phyloP scores from a whole-genome alignment of 1,284 basidiomycete genomes.

The Ceratobasidium theobromae region DNA sequence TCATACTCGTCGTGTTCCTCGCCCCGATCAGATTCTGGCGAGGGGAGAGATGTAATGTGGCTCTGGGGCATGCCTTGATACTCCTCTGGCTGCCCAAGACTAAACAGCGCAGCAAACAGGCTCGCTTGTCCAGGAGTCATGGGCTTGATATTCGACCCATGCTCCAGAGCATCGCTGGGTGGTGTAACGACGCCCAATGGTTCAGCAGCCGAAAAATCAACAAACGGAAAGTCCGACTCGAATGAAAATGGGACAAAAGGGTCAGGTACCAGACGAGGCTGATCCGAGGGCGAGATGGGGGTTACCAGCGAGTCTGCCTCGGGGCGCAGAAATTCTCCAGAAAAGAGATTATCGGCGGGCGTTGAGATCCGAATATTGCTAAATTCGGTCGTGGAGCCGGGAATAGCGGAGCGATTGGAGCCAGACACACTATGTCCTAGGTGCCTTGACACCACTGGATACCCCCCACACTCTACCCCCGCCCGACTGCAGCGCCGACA shows the following conservation, averaged over 20 bases:
- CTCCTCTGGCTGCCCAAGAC: not conserved
- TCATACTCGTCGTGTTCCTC: not conserved
- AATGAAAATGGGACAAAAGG: too few relatives aligned
- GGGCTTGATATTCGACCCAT: not conserved
- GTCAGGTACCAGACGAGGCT: too few relatives aligned
- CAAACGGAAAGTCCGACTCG: too few relatives aligned
- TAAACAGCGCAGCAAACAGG: constrained; percentile 9
- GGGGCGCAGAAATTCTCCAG: too few relatives aligned
- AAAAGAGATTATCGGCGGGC: too few relatives aligned
- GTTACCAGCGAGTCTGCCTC: too few relatives aligned
- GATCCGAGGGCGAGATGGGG: too few relatives aligned
- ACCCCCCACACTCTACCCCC: not conserved
- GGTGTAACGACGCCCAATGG: not conserved
- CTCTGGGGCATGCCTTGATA: not conserved
- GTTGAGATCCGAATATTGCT: too few relatives aligned
- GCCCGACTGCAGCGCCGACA: not conserved
- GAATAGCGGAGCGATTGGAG: not conserved
- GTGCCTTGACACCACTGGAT: not conserved
- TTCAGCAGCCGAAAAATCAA: not conserved
- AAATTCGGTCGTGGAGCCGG: too few relatives aligned
- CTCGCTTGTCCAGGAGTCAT: constrained; percentile 26
- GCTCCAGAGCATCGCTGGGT: too few relatives aligned
- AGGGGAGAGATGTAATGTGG: not conserved
- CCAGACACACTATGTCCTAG: not conserved
- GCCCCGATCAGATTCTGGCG: not conserved